These are phyloP conservation scores for Teratosphaeria zuluensis DNA, from an alignment of 2,329 filamentous ascomycete genomes.

Conservation along the genomic window DNA sequence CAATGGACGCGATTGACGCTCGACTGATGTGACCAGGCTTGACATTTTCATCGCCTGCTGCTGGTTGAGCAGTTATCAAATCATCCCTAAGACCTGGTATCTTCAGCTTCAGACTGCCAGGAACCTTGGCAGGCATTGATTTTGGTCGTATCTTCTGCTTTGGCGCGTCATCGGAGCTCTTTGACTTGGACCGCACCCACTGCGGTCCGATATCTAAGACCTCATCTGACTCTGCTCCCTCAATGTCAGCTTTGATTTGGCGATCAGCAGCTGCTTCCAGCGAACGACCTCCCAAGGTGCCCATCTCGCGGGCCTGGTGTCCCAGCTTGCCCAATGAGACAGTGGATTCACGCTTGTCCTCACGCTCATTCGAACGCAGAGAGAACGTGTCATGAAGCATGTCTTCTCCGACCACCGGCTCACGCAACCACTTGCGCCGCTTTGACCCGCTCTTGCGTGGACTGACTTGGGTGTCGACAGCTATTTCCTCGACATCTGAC, in stretches of 20 bases:
- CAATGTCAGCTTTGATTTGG: neutral
- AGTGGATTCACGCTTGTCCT: neutral
- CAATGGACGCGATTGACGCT: constrained; percentile 26
- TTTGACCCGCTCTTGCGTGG: neutral
- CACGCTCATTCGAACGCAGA: neutral
- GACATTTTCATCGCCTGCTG: neutral
- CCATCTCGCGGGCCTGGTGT: neutral
- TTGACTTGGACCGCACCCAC: neutral
- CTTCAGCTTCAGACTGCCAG: constrained; percentile 2
- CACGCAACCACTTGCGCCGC: neutral
- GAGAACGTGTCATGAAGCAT: neutral
- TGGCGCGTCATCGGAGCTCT: neutral
- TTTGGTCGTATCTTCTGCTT: neutral
- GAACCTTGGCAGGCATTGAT: neutral
- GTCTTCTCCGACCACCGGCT: neutral
- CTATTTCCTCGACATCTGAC: neutral
- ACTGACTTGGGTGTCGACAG: neutral
- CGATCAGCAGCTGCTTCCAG: neutral
- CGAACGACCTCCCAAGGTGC: neutral
- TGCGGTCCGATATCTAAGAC: neutral
- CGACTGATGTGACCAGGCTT: constrained; percentile 13
- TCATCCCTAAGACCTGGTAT: constrained; percentile 1
- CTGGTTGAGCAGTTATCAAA: neutral
- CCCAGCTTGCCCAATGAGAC: neutral
- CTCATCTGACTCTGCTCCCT: neutral